Percentiles rank a stretch among this genome's conserved stretches.
Conservation (phyloP, 176 grass and related monocot genomes). For the Poa annua region DNA sequence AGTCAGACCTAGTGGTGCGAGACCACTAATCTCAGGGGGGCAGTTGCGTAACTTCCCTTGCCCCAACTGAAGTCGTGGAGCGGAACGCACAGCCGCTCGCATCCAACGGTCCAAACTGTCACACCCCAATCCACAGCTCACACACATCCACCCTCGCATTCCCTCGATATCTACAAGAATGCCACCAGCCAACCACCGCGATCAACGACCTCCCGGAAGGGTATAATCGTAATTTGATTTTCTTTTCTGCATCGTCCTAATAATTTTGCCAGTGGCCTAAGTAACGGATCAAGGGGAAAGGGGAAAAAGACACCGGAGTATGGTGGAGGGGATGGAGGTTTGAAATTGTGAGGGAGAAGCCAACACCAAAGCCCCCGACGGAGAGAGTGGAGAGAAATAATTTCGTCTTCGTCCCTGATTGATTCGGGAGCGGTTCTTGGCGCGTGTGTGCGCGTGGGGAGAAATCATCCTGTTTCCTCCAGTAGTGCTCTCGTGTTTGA, state of each 20-base stretch:
- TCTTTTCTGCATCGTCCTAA: background rate
- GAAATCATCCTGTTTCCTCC: conserved; percentile 36
- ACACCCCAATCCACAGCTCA: background rate
- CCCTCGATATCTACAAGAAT: background rate
- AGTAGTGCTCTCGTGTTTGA: conserved; percentile 17
- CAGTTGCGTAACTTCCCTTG: conserved; percentile 14
- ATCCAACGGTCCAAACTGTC: conserved; percentile 61
- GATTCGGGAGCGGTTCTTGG: conserved; percentile 48
- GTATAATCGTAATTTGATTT: conserved; percentile 22
- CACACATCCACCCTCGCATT: background rate
- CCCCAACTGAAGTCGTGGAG: conserved; percentile 22
- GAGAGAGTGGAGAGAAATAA: background rate
- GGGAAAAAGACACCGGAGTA: conserved; percentile 32
- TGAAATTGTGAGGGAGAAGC: conserved; percentile 58
- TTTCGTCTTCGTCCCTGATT: background rate
- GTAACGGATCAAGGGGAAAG: conserved; percentile 51
- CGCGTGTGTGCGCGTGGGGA: background rate
- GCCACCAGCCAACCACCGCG: conserved; percentile 6
- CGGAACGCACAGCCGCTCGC: conserved; percentile 46
- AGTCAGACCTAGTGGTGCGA: conserved; percentile 34
- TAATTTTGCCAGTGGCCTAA: conserved; percentile 40
- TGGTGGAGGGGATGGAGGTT: conserved; percentile 41
- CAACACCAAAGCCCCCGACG: conserved; percentile 13
- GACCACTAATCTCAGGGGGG: conserved; percentile 51
- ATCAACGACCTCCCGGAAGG: background rate